Conservation (phyloP, 495 filamentous ascomycete genomes). For the Xylaria curta region DNA sequence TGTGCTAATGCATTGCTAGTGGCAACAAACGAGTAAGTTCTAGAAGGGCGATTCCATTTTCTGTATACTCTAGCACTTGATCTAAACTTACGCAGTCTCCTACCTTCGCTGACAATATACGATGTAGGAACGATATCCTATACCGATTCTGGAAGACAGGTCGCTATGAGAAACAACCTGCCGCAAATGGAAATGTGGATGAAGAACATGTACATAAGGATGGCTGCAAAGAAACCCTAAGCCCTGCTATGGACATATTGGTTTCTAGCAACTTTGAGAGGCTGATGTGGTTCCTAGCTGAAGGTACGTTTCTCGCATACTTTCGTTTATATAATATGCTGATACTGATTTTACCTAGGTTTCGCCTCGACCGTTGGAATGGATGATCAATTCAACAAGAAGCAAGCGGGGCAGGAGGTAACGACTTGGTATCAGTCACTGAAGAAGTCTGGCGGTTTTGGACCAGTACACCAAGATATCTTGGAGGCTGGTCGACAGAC, state of each 20-base stretch:
- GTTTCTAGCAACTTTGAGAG: conserved; percentile 96
- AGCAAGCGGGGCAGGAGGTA: conserved; percentile 70
- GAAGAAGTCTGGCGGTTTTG: conserved; percentile 81
- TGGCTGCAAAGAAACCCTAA: conserved; percentile 84
- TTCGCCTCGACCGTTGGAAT: conserved; percentile 53
- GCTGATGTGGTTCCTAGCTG: conserved; percentile 90
- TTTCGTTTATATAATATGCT: not conserved
- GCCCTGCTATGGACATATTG: conserved; percentile 96
- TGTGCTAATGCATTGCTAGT: conserved; percentile 43
- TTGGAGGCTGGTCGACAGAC: conserved; percentile 66
- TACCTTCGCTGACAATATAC: not conserved
- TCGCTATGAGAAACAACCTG: conserved; percentile 77
- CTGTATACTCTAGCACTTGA: not conserved
- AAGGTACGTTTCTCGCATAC: conserved; percentile 38
- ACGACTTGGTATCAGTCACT: conserved; percentile 73
- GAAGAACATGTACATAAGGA: conserved; percentile 69
- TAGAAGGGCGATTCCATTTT: not conserved
- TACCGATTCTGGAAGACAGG: conserved; percentile 85
- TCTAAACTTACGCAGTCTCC: not conserved
- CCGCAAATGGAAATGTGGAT: conserved; percentile 61
- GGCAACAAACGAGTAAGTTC: conserved; percentile 73
- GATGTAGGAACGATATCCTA: conserved; percentile 75
- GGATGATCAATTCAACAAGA: conserved; percentile 64
- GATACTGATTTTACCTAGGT: not conserved
- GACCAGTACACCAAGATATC: conserved; percentile 69